Conservation (phyloP, 164 flowering plant genomes). For the Magnolia officinalis region DNA sequence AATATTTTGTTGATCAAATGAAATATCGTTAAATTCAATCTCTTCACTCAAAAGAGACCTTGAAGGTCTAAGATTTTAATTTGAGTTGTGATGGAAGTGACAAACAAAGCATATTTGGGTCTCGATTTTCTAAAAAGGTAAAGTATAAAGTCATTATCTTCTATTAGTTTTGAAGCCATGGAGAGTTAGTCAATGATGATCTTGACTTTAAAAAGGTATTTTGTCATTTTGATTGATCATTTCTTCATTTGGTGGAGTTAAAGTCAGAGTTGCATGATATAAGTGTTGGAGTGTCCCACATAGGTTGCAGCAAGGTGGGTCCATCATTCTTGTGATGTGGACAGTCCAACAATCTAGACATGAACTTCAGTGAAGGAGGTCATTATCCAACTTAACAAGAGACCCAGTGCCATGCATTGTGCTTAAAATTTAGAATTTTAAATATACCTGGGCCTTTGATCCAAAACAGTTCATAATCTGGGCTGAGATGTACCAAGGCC, state of each 20-base stretch:
- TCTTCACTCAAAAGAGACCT: neutral
- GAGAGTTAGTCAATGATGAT: neutral
- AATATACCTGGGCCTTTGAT: no score
- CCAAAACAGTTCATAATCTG: no score
- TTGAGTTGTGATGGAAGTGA: neutral
- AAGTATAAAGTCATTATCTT: neutral
- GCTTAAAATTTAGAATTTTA: no score
- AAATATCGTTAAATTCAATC: no score
- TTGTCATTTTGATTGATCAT: neutral
- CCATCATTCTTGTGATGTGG: neutral
- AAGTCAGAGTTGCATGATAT: neutral
- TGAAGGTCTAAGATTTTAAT: neutral
- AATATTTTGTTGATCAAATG: no score
- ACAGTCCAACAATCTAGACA: neutral
- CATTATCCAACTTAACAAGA: neutral
- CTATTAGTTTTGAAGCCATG: neutral
- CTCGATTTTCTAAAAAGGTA: neutral
- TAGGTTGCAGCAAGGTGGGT: neutral
- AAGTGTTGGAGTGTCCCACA: neutral
- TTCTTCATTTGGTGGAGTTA: neutral
- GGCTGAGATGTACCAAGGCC: no score
- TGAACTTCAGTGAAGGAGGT: neutral
- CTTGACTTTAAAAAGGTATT: neutral
- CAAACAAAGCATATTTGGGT: neutral
- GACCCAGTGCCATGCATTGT: neutral